Base-by-base conservation (phyloP, 2,329 filamentous ascomycete species). In the Remersonia thermophila region DNA sequence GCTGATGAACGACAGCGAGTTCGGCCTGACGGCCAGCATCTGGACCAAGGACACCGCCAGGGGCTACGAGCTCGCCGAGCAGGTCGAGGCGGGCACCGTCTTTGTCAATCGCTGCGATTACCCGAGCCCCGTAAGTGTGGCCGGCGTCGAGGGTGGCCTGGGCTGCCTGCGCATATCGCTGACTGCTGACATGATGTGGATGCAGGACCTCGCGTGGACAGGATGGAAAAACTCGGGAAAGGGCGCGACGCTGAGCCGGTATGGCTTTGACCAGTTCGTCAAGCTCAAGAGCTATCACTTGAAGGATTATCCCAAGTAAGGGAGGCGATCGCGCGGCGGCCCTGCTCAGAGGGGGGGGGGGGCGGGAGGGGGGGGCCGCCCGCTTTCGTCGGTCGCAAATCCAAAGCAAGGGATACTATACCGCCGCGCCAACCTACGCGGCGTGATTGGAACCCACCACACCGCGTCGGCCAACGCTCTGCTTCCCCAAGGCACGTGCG, bases 201-300 rank as follows among this genome's bases (percentile, higher is more conserved):
- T 38, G 27, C 50, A 89, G 83, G 85, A 93, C 58, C 73, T 93
- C 47, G 85, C 86, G n/a, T 93, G 85, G 85, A 91, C 87, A 2
- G 89, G 89, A 9, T 95, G 86, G 86, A 96, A 96, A 67, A 86
- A 94, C 57, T 94, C 86, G 42, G 89, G 89, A 46, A 87, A 83
- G 59, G 89, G 89, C 15, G 80, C 87, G 49, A 95, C 87, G 8
- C 63, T 96, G 50, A 91, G 85, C 62, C 78, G 67, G 50, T 93
- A 87, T 53, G 89, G 89, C 9, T 96, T 93, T 54, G 89, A 95
- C 51, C 84, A 93, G 55, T 96, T 95, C 55, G 80, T 93, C 55
- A 93, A 91, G 69, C 70, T 94, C 51, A 95, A 95, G 77, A 94
- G 83, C 67, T 93, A 81, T 59, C 89, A 96, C 59, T 57, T 95